Percentiles rank a stretch among this genome's conserved stretches.
Evolutionary conservation across 108 stramenopile species (phyloP).

Genomic region (Cyclotella kingstonii): DNA sequence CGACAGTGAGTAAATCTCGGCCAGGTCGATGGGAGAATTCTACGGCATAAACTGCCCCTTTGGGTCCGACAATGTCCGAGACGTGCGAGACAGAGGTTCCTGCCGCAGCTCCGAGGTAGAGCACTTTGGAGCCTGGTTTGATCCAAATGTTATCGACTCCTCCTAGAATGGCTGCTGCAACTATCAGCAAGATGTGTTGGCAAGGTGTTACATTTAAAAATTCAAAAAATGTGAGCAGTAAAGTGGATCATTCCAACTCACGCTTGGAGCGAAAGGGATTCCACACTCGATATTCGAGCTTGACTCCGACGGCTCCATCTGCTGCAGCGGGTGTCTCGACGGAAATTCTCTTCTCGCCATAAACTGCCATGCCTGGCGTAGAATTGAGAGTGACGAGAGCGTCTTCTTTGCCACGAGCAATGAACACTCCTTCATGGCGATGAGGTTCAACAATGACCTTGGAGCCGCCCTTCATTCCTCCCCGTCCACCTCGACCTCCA

Average conservation of each 20-base stretch:
- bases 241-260: conserved; percentile 44
- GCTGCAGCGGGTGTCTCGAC: conserved; percentile 88
- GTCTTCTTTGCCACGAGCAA: conserved; percentile 98
- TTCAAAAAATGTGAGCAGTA: neutral
- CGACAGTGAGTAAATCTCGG: conserved; percentile 97
- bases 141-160: conserved; percentile 98
- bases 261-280: conserved; percentile 99
- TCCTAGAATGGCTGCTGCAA: conserved; percentile 98
- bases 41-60: conserved; percentile 97
- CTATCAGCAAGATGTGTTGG: conserved; percentile 9
- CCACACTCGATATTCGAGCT: conserved; percentile 99
- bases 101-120: conserved; percentile 98
- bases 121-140: conserved; percentile 94
- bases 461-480: conserved; percentile 91
- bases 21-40: conserved; percentile 99
- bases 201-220: neutral
- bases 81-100: conserved; percentile 99
- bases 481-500: conserved; percentile 58
- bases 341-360: conserved; percentile 97
- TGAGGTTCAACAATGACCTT: conserved; percentile 97
- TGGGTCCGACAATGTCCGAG: conserved; percentile 97
- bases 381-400: conserved; percentile 96
- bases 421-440: conserved; percentile 98
- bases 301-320: conserved; percentile 86
- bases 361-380: conserved; percentile 98